A percentile compares a stretch with the other conserved stretches of the same genome.
Conservation (phyloP, 1,284 basidiomycete genomes). For the Schizophyllum commune region DNA sequence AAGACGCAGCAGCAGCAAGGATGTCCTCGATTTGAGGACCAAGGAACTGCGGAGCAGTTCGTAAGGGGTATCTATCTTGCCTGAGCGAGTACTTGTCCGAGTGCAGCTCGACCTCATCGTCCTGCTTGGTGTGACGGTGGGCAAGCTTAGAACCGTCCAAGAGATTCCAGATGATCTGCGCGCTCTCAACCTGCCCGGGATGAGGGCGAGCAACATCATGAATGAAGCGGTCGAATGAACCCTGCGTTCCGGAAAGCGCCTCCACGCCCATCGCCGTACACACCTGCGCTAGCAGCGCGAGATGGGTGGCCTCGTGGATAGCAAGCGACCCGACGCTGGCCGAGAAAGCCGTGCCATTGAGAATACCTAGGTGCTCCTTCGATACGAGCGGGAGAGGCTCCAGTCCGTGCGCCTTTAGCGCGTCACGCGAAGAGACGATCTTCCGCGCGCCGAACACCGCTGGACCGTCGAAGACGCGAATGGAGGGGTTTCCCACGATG, state of each 20-base stretch:
- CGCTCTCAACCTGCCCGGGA: slow-evolving; percentile 77
- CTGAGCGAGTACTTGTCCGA: slow-evolving; percentile 59
- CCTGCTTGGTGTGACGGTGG: slow-evolving; percentile 29
- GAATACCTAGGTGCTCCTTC: slow-evolving; percentile 78
- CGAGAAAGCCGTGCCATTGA: slow-evolving; percentile 85
- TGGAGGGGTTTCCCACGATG: slow-evolving; percentile 73
- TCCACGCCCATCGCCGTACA: slow-evolving; percentile 83
- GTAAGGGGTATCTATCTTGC: slow-evolving; percentile 69
- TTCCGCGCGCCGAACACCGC: slow-evolving; percentile 41
- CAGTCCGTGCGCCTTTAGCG: slow-evolving; percentile 58
- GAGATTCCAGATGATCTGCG: slow-evolving; percentile 59
- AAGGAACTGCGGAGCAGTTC: slow-evolving; percentile 78
- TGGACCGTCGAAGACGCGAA: slow-evolving; percentile 63
- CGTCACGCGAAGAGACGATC: slow-evolving; percentile 55
- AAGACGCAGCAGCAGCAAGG: slow-evolving; percentile 50
- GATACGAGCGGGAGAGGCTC: slow-evolving; percentile 61
- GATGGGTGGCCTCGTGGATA: slow-evolving; percentile 65
- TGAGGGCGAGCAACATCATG: slow-evolving; percentile 74
- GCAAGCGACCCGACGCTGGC: slow-evolving; percentile 55
- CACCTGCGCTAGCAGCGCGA: slow-evolving; percentile 67
- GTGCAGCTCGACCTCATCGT: slow-evolving; percentile 55
- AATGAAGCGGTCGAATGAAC: slow-evolving; percentile 77
- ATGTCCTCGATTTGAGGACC: slow-evolving; percentile 85
- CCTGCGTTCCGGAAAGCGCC: slow-evolving; percentile 66
- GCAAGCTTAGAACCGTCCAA: slow-evolving; percentile 71